These are phyloP conservation scores for Sporisorium sorghi DNA, from an alignment of 1,284 basidiomycete species.

Conservation along the genomic window DNA sequence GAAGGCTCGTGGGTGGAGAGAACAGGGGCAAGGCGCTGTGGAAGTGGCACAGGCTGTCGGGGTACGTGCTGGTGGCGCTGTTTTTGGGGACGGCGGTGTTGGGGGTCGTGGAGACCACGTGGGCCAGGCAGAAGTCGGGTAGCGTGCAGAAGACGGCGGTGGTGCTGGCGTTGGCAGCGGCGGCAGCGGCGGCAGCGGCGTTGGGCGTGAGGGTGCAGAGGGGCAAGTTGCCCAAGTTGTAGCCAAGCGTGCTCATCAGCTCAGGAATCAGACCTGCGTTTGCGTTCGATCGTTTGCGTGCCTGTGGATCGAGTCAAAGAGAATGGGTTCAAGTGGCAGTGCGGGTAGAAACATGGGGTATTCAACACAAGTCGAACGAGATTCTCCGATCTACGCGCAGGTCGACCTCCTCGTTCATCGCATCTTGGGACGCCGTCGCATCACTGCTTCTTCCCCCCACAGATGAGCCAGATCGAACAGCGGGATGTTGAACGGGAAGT, in stretches of 20 bases:
- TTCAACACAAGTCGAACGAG: no score
- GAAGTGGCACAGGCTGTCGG: conserved; percentile 54
- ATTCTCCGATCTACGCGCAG: no score
- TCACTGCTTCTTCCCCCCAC: conserved; percentile 31
- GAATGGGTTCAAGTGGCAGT: no score
- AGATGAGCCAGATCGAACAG: conserved; percentile 43
- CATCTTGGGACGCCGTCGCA: no score
- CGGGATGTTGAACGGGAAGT: conserved; percentile 54
- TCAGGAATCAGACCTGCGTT: no score
- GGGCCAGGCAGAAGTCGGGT: conserved; percentile 31
- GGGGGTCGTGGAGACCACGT: conserved; percentile 53
- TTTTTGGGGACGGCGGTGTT: conserved; percentile 44
- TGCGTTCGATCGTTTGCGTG: no score
- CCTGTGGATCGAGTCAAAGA: no score
- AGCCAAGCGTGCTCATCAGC: not conserved
- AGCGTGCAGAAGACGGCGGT: conserved; percentile 10
- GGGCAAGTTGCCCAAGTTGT: conserved; percentile 48
- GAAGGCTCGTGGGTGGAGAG: conserved; percentile 47
- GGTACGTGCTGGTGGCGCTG: conserved; percentile 49
- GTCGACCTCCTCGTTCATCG: no score
- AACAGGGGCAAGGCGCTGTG: conserved; percentile 46
- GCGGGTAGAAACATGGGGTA: no score
- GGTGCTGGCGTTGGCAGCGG: not conserved
- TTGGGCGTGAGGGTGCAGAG: conserved; percentile 25
- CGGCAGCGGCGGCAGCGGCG: conserved; percentile 10